phyloP scores from a whole-genome alignment of 2,329 filamentous ascomycete genomes.

The Aciculosporium take region DNA sequence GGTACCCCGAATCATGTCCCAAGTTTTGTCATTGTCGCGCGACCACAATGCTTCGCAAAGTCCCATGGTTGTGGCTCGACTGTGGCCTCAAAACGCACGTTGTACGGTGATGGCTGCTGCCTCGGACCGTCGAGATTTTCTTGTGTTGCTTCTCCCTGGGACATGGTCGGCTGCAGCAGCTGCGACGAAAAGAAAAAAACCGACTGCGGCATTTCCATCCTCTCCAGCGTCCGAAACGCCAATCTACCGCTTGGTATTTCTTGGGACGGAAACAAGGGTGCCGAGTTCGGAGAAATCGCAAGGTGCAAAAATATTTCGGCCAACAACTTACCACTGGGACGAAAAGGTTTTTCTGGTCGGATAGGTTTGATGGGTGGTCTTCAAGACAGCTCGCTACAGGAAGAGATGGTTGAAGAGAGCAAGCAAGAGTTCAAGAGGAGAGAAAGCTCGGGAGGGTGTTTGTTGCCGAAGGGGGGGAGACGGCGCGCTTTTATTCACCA shows the following conservation, averaged over 20 bases:
- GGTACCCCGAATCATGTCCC: background rate
- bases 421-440: constrained; percentile 13
- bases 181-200: background rate
- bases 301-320: too few species aligned
- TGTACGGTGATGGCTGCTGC: background rate
- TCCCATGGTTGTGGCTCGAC: background rate
- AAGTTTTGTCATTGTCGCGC: background rate
- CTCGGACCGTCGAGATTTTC: background rate
- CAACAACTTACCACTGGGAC: constrained; percentile 14
- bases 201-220: background rate
- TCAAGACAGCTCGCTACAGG: constrained; percentile 16
- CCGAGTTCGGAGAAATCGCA: too few species aligned
- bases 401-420: constrained; percentile 11
- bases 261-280: background rate
- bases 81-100: background rate
- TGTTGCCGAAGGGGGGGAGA: constrained; percentile 7
- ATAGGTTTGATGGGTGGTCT: constrained; percentile 10
- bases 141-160: background rate
- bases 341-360: constrained; percentile 9
- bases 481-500: constrained; percentile 9
- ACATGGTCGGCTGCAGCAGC: background rate
- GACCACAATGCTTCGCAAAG: background rate
- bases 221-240: background rate
- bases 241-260: background rate
- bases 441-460: constrained; percentile 10